These are phyloP conservation scores for Fraxinus velutina DNA, from an alignment of 305 asterid species.

Conservation along the genomic window DNA sequence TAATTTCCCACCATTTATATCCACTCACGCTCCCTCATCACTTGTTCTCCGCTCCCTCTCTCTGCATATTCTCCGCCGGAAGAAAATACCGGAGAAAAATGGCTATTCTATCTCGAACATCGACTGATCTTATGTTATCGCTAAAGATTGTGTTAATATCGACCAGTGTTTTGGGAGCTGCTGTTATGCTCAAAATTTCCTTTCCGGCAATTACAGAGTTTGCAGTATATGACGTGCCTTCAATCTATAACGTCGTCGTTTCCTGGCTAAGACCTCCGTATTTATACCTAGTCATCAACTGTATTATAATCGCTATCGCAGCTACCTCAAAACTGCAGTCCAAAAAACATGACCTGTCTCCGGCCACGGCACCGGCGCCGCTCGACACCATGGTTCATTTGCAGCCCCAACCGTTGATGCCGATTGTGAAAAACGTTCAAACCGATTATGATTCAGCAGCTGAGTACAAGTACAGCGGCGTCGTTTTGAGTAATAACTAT, in stretches of 20 bases:
- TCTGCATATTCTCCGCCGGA: background rate
- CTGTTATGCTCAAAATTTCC: slow-evolving; percentile 42
- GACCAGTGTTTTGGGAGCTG: slow-evolving; percentile 56
- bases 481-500: slow-evolving; percentile 17
- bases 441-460: background rate
- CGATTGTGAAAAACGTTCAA: slow-evolving; percentile 2
- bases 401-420: slow-evolving; percentile 8
- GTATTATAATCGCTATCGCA: slow-evolving; percentile 65
- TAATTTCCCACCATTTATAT: background rate
- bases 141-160: slow-evolving; percentile 47
- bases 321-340: slow-evolving; percentile 65
- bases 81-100: background rate
- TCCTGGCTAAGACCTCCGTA: slow-evolving; percentile 77
- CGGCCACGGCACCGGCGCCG: background rate
- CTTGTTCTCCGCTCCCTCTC: background rate
- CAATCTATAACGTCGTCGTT: slow-evolving; percentile 51
- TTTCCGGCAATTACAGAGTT: slow-evolving; percentile 45
- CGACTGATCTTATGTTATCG: slow-evolving; percentile 25
- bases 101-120: slow-evolving; percentile 27
- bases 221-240: slow-evolving; percentile 45
- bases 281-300: slow-evolving; percentile 64
- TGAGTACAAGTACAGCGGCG: slow-evolving; percentile 27
- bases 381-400: slow-evolving; percentile 4
- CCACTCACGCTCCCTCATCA: background rate
- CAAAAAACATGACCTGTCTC: slow-evolving; percentile 27